A percentile compares a stretch with the other conserved stretches of the same genome.
These are phyloP conservation scores for Globisporangium iwayamae DNA, from an alignment of 352 stramenopile genomes.

Conservation along the genomic window DNA sequence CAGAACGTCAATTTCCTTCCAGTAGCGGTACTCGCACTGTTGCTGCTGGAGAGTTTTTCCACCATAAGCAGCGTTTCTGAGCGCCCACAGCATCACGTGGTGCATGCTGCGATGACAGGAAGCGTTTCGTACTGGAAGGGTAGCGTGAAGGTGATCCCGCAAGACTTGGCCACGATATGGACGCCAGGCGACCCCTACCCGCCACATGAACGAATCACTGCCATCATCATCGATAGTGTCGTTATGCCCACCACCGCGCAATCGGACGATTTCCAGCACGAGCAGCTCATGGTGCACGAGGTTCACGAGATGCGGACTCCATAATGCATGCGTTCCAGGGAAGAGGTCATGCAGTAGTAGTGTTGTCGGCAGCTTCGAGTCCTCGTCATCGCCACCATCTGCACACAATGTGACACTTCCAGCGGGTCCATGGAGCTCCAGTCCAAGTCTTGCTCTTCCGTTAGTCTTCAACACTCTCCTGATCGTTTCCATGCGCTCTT, in stretches of 20 bases:
- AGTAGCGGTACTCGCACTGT: slow-evolving; percentile 45
- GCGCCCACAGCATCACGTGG: slow-evolving; percentile 56
- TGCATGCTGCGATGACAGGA: slow-evolving; percentile 28
- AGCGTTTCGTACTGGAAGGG: slow-evolving; percentile 11
- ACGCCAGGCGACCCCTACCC: slow-evolving; percentile 33
- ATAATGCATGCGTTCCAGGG: slow-evolving; percentile 13
- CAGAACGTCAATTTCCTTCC: slow-evolving; percentile 48
- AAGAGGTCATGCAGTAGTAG: slow-evolving; percentile 28
- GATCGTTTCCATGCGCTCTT: neutral
- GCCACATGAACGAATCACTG: slow-evolving; percentile 19
- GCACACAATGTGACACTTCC: neutral
- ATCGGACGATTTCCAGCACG: slow-evolving; percentile 30
- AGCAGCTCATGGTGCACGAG: slow-evolving; percentile 30
- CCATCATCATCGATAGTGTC: neutral
- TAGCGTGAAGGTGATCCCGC: slow-evolving; percentile 7
- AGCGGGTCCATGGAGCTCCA: slow-evolving; percentile 1
- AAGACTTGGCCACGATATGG: slow-evolving; percentile 19
- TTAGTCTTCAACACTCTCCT: too few species aligned
- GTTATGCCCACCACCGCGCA: neutral
- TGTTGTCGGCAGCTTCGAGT: neutral
- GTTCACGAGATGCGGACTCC: slow-evolving; percentile 15
- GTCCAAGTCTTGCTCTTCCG: neutral
- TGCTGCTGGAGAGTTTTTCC: neutral
- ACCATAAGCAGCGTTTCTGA: slow-evolving; percentile 22
- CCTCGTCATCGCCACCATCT: slow-evolving; percentile 7